phyloP scores from a whole-genome alignment of 2,329 filamentous ascomycete species.

The Botrytis byssoidea region DNA sequence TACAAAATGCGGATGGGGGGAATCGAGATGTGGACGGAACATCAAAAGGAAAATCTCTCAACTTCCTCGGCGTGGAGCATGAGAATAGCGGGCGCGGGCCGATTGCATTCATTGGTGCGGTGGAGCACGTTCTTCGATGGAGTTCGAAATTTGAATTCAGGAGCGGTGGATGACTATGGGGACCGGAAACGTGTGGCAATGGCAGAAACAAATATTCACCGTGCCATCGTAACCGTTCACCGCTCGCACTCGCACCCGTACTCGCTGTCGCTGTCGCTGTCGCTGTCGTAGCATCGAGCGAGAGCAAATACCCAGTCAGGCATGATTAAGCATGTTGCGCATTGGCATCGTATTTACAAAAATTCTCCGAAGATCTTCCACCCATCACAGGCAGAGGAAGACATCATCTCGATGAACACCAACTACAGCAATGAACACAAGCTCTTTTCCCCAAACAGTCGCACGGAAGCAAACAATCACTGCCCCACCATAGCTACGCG shows the following conservation, averaged over 20 bases:
- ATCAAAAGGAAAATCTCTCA: not conserved
- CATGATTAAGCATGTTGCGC: not conserved
- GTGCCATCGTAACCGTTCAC: not conserved
- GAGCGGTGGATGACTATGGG: slow-evolving; percentile 2
- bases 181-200: not conserved
- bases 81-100: not conserved
- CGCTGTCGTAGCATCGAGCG: not conserved
- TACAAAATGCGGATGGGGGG: slow-evolving; percentile 3
- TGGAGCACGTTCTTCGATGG: slow-evolving; percentile 13
- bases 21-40: not conserved
- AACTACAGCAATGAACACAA: not conserved
- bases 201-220: not conserved
- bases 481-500: slow-evolving; percentile 7
- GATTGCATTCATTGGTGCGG: slow-evolving; percentile 1
- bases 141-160: not conserved
- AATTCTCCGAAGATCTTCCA: not conserved
- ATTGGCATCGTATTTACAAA: not conserved
- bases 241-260: not conserved
- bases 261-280: not conserved
- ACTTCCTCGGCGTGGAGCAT: slow-evolving; percentile 7
- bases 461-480: not conserved
- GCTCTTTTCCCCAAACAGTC: not conserved
- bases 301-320: not conserved
- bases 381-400: not conserved
- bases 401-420: not conserved